A percentile compares a stretch with the other conserved stretches of the same genome.
phyloP scores from a whole-genome alignment of 2,329 filamentous ascomycete species.

The Colletotrichum agaves region DNA sequence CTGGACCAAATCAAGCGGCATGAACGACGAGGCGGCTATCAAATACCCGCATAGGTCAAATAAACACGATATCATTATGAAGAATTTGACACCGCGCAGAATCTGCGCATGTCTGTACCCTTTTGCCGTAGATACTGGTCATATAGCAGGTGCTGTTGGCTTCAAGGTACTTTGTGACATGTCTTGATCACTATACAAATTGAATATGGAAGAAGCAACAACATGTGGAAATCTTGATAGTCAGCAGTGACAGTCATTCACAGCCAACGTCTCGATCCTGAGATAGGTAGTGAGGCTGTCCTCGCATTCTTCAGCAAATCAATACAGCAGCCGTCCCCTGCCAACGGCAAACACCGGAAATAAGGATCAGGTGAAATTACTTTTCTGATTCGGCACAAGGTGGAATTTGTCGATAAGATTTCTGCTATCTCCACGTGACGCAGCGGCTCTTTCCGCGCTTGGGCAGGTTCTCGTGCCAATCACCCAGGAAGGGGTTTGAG shows the following conservation, averaged over 20 bases:
- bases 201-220: too few relatives aligned
- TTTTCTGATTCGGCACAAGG: background rate
- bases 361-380: background rate
- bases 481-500: slow-evolving; percentile 34
- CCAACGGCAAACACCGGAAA: background rate
- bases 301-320: background rate
- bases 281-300: background rate
- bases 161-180: too few relatives aligned
- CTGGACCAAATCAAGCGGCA: background rate
- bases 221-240: too few relatives aligned
- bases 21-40: background rate
- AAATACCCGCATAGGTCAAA: slow-evolving; percentile 7
- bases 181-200: too few relatives aligned
- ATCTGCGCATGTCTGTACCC: background rate
- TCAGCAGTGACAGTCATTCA: too few relatives aligned
- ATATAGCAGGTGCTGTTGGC: too few relatives aligned
- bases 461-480: slow-evolving; percentile 23
- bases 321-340: background rate
- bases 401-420: background rate
- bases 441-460: slow-evolving; percentile 25
- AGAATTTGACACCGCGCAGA: too few relatives aligned
- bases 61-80: background rate
- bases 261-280: too few relatives aligned
- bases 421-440: slow-evolving; percentile 31
- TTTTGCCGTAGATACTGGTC: too few relatives aligned